A percentile compares a stretch with the other conserved stretches of the same genome.
Evolutionary conservation across 441 rosid genomes (phyloP).

Genomic region (Populus hybrid): DNA sequence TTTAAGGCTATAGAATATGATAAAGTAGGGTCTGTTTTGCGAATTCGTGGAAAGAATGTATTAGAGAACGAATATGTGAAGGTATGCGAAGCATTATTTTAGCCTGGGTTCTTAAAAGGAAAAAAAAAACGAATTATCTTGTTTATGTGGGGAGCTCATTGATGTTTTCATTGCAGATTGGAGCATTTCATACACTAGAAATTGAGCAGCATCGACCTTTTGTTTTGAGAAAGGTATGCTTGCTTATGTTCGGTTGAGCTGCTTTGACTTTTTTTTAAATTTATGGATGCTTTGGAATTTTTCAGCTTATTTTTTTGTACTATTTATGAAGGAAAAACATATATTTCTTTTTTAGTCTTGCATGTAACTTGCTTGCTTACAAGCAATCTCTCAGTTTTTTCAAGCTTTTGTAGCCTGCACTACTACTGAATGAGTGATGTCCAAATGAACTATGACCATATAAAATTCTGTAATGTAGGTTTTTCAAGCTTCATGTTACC

Average conservation of each 20-base stretch:
- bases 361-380: neutral
- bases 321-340: neutral
- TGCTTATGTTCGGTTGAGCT: neutral
- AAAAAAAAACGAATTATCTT: neutral
- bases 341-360: neutral
- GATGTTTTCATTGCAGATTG: constrained; percentile 55
- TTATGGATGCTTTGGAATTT: no score
- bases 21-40: constrained; percentile 68
- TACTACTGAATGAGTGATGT: neutral
- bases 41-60: constrained; percentile 90
- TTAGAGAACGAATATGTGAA: constrained; percentile 84
- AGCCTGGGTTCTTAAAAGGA: neutral
- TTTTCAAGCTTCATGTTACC: neutral
- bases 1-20: constrained; percentile 75
- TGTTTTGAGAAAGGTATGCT: constrained; percentile 78
- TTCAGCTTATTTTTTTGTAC: no score
- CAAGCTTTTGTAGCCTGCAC: neutral
- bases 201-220: constrained; percentile 80
- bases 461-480: neutral
- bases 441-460: neutral
- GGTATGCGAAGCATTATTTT: constrained; percentile 34
- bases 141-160: constrained; percentile 7
- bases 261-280: neutral
- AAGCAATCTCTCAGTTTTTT: no score
- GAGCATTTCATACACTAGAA: constrained; percentile 90